Evolutionary conservation across 202 grass and related monocot genomes (phyloP).

Genomic region (Alloteropsis angusta): DNA sequence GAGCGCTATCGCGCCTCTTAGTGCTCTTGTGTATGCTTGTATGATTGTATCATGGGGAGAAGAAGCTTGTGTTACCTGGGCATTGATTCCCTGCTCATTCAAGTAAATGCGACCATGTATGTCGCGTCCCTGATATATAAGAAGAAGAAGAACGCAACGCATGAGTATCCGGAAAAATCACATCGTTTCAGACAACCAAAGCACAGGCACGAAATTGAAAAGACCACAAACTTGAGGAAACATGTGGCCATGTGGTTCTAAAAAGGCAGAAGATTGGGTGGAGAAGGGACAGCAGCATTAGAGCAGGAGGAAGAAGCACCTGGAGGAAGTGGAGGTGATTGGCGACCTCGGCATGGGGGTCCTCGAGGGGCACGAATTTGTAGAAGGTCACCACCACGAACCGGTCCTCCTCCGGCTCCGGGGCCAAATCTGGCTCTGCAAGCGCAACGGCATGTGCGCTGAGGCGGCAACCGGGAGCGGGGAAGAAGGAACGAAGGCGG

Average conservation of each 20-base stretch:
- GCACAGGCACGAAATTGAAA: not conserved
- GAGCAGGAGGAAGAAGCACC: slow-evolving; percentile 28
- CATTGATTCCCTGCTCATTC: slow-evolving; percentile 81
- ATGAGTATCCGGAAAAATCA: not conserved
- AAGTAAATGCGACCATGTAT: slow-evolving; percentile 83
- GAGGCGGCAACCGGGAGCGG: not conserved
- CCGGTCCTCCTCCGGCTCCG: not conserved
- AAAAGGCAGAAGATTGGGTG: not conserved
- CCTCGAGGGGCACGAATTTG: slow-evolving; percentile 59
- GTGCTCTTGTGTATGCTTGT: not conserved
- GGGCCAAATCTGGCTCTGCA: not conserved
- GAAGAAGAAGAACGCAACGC: not conserved
- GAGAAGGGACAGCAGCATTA: not conserved
- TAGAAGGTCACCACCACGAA: slow-evolving; percentile 84
- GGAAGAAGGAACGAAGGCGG: not conserved
- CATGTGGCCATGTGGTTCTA: not conserved
- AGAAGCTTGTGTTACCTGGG: slow-evolving; percentile 45
- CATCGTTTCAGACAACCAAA: not conserved
- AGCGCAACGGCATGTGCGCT: not conserved
- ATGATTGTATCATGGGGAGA: not conserved
- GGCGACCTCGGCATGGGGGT: slow-evolving; percentile 55
- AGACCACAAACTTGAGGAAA: not conserved
- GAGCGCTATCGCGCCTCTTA: not conserved
- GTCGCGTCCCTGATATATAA: slow-evolving; percentile 40
- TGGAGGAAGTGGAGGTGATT: slow-evolving; percentile 74